A percentile compares a stretch with the other conserved stretches of the same genome.
Conservation (phyloP, 140 eudicot species). For the Anethum foeniculum region DNA sequence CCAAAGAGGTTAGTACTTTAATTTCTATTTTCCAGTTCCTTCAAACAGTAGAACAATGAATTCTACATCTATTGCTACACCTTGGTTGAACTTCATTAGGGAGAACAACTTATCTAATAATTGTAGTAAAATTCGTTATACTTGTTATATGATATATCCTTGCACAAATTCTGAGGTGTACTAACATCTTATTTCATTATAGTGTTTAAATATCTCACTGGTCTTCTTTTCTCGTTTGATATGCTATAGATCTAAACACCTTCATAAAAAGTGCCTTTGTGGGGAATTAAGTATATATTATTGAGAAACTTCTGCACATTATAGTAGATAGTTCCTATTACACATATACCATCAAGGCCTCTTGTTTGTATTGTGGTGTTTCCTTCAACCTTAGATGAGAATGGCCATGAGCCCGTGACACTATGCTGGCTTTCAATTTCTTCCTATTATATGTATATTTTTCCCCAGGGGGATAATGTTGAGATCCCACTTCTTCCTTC, state of each 20-base stretch:
- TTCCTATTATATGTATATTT: neutral
- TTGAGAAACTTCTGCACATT: neutral
- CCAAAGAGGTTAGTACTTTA: conserved; percentile 24
- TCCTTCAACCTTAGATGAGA: neutral
- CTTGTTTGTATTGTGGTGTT: neutral
- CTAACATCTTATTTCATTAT: neutral
- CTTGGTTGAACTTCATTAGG: neutral
- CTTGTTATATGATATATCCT: neutral
- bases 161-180: neutral
- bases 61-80: neutral
- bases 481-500: neutral
- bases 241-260: neutral
- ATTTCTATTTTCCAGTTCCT: neutral
- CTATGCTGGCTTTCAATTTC: neutral
- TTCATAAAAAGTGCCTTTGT: neutral
- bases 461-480: too few relatives aligned
- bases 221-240: neutral
- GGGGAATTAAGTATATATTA: neutral
- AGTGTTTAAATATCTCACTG: neutral
- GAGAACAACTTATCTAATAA: neutral
- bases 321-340: neutral
- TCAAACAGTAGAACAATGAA: neutral
- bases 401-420: neutral
- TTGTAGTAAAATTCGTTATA: neutral
- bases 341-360: neutral